A percentile compares a stretch with the other conserved stretches of the same genome.
These are phyloP conservation scores for Cladosporium colombiae DNA, from an alignment of 2,329 filamentous ascomycete genomes.

Conservation along the genomic window DNA sequence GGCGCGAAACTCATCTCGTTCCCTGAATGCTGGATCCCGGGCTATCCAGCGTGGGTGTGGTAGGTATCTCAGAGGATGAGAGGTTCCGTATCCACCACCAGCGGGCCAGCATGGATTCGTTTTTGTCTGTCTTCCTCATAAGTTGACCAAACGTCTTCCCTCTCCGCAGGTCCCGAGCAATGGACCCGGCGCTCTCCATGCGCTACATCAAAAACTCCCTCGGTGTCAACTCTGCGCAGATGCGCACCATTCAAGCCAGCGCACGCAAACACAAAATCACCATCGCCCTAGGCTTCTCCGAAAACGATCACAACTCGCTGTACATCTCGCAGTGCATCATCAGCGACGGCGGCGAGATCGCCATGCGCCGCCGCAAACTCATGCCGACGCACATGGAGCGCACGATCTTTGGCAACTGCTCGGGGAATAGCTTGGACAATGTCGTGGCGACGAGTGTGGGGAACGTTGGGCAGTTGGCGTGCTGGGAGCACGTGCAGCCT, in stretches of 20 bases:
- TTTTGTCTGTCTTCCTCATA: no score
- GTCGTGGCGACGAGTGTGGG: conserved; percentile 39
- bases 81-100: no score
- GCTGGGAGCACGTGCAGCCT: conserved; percentile 6
- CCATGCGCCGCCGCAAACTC: conserved; percentile 43
- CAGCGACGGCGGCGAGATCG: conserved; percentile 35
- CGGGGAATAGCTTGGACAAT: conserved; percentile 36
- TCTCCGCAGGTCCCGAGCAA: conserved; percentile 36
- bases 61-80: conserved; percentile 36
- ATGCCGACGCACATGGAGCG: conserved; percentile 48
- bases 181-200: conserved; percentile 43
- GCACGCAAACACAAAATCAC: conserved; percentile 39
- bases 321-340: conserved; percentile 46
- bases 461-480: background rate
- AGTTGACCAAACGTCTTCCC: background rate
- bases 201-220: conserved; percentile 51
- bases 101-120: no score
- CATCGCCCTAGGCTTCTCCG: conserved; percentile 44
- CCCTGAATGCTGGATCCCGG: conserved; percentile 49
- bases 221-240: conserved; percentile 43
- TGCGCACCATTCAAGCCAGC: conserved; percentile 43
- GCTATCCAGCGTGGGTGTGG: conserved; percentile 50
- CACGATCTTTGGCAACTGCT: conserved; percentile 30
- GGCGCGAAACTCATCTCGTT: conserved; percentile 57
- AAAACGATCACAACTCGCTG: conserved; percentile 41